Evolutionary conservation across 2,329 filamentous ascomycete species (phyloP).

Genomic region (Penicillium corylophilum): DNA sequence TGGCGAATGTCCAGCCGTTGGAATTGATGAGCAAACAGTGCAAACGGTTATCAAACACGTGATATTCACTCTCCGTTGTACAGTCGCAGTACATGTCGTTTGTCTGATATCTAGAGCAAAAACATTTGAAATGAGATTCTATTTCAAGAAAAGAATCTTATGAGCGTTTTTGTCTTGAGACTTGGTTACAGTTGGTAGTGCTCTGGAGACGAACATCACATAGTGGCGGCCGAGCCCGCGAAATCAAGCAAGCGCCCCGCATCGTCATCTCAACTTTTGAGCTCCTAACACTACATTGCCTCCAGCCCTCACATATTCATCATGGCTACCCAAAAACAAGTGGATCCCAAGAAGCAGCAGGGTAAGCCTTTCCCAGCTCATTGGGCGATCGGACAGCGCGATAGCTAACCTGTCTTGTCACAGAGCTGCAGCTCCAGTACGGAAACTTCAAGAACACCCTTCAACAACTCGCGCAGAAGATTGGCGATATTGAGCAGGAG

Average conservation of each 20-base stretch:
- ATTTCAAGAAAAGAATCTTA: neutral
- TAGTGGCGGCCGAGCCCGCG: constrained; percentile 10
- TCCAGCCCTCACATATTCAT: constrained; percentile 12
- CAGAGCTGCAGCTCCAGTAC: constrained; percentile 53
- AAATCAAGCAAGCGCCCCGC: constrained; percentile 30
- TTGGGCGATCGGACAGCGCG: neutral
- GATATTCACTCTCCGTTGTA: neutral
- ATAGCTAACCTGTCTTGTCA: constrained; percentile 8
- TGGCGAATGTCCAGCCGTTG: constrained; percentile 8
- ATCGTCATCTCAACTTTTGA: constrained; percentile 33
- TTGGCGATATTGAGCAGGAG: constrained; percentile 96
- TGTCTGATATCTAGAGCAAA: no score
- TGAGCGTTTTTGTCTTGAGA: neutral
- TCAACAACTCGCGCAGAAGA: constrained; percentile 92
- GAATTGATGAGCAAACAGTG: constrained; percentile 26
- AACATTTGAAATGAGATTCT: neutral
- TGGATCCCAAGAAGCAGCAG: constrained; percentile 48
- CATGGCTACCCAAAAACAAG: constrained; percentile 43
- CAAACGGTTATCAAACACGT: constrained; percentile 32
- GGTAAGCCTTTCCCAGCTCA: constrained; percentile 30
- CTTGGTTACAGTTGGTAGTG: neutral
- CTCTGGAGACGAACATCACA: neutral
- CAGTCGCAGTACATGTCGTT: neutral
- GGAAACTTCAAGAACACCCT: constrained; percentile 65
- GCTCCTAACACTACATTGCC: constrained; percentile 14